Conservation (phyloP, 2,329 filamentous ascomycete species). For the Fusarium sp. region DNA sequence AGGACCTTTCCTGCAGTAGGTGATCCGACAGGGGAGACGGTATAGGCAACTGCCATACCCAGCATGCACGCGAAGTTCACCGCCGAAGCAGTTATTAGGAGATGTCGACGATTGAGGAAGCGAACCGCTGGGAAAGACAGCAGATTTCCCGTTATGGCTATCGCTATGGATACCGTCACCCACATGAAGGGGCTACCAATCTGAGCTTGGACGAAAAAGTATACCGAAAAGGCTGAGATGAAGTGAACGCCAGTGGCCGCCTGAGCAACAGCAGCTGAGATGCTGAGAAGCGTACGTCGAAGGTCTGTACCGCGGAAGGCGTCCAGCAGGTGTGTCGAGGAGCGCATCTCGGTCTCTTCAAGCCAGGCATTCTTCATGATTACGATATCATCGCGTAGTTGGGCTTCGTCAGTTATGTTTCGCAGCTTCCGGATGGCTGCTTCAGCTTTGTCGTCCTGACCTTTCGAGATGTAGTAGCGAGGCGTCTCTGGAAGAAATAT, state of each 20-base stretch:
- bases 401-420: neutral
- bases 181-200: neutral
- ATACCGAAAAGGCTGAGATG: neutral
- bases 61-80: neutral
- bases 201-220: neutral
- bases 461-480: neutral
- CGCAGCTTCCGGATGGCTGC: neutral
- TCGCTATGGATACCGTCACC: neutral
- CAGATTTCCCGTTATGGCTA: neutral
- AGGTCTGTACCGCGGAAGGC: neutral
- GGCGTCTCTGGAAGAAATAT: neutral
- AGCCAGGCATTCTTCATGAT: neutral
- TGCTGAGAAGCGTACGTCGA: neutral
- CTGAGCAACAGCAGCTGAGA: neutral
- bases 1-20: neutral
- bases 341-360: neutral
- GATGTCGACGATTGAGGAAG: neutral
- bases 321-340: neutral
- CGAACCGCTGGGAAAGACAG: neutral
- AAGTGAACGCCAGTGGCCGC: neutral
- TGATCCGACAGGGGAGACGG: neutral
- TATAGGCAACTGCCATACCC: neutral
- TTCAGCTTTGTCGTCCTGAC: neutral
- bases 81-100: neutral
- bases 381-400: neutral